Evolutionary conservation across 164 flowering plant genomes (phyloP).

Genomic region (Aristolochia fimbriata): DNA sequence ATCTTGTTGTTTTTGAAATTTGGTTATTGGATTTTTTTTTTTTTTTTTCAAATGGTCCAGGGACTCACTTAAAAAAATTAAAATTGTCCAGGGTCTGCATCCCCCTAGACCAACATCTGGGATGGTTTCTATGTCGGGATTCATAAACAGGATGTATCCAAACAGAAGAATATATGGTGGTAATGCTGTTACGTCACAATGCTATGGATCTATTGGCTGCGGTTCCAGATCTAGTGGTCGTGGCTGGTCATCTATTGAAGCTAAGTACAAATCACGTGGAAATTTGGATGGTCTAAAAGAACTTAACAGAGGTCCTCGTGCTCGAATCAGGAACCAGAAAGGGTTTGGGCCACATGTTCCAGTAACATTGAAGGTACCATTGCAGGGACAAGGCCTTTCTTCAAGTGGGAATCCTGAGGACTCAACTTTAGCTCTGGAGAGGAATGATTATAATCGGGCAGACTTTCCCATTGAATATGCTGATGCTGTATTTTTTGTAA

Average conservation of each 20-base stretch:
- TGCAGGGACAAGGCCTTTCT: conserved; percentile 40
- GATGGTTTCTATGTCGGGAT: conserved; percentile 22
- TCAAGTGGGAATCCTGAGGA: conserved; percentile 24
- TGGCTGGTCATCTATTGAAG: conserved; percentile 50
- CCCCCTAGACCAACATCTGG: conserved; percentile 17
- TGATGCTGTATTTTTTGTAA: conserved; percentile 70
- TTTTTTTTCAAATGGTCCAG: too few relatives aligned
- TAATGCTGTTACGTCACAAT: conserved; percentile 18
- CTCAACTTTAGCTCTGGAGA: conserved; percentile 21
- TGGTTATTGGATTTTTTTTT: neutral
- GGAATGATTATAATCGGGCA: conserved; percentile 47
- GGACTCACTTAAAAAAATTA: too few relatives aligned
- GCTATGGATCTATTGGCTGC: conserved; percentile 27
- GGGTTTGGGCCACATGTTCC: conserved; percentile 22
- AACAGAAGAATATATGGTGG: conserved; percentile 37
- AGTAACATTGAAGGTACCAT: conserved; percentile 25
- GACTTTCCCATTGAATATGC: conserved; percentile 63
- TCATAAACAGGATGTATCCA: conserved; percentile 32
- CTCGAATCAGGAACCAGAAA: conserved; percentile 51
- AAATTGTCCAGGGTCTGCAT: conserved; percentile 17
- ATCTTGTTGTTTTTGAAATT: neutral
- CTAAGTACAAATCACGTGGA: conserved; percentile 58
- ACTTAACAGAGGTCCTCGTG: conserved; percentile 77
- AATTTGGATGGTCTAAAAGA: conserved; percentile 73
- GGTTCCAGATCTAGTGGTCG: conserved; percentile 31